Percentiles rank a stretch among this genome's conserved stretches.
phyloP scores from a whole-genome alignment of 2,329 filamentous ascomycete species.

The Aureobasidium sp. region DNA sequence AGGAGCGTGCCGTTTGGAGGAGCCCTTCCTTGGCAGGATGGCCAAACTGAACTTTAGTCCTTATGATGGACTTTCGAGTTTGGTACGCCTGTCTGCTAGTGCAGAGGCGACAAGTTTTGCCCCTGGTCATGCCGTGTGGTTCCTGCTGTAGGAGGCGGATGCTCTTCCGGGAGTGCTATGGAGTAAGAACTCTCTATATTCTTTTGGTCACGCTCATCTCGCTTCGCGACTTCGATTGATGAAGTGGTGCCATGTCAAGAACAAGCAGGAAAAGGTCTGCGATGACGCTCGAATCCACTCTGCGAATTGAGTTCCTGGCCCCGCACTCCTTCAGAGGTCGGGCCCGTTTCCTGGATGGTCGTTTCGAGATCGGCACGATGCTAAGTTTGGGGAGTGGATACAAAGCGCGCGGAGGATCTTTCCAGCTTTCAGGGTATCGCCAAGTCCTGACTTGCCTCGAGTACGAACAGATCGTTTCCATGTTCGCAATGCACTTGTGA shows the following conservation, averaged over 20 bases:
- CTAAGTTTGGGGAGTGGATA: conserved; percentile 4
- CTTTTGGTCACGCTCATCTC: neutral
- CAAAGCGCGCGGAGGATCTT: neutral
- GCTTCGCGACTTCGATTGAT: neutral
- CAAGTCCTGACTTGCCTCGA: neutral
- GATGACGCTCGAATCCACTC: neutral
- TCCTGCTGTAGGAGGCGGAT: neutral
- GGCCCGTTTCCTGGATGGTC: neutral
- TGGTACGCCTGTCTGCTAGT: conserved; percentile 6
- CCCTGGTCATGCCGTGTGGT: neutral
- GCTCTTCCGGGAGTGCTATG: neutral
- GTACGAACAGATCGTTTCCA: neutral
- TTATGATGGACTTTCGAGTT: neutral
- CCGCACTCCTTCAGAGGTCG: neutral
- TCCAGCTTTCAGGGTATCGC: neutral
- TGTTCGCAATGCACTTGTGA: neutral
- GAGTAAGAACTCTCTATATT: neutral
- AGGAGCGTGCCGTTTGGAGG: neutral
- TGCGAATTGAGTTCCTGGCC: neutral
- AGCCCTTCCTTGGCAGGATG: neutral
- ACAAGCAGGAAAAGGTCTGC: neutral
- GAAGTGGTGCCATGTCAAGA: neutral
- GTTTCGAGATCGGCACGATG: conserved; percentile 2
- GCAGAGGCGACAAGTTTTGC: neutral
- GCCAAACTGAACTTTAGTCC: neutral